phyloP scores from a whole-genome alignment of 305 asterid genomes.

The Stenogyne calaminthoides region DNA sequence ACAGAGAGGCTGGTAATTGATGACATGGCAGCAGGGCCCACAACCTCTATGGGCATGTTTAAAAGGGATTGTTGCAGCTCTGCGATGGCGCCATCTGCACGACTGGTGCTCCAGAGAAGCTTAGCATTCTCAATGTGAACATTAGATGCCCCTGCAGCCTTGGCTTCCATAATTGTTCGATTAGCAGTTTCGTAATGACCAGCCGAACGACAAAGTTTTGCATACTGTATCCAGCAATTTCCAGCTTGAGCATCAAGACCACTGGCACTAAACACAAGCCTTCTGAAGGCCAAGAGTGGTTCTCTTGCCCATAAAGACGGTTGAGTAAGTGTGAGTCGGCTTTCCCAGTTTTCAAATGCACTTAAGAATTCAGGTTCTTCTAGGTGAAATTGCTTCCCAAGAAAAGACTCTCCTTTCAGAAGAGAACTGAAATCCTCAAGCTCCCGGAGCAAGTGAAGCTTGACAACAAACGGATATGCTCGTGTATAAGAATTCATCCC shows the following conservation, averaged over 20 bases:
- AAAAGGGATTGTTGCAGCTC: constrained; percentile 97
- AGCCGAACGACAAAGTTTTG: constrained; percentile 95
- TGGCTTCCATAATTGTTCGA: constrained; percentile 93
- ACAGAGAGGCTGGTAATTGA: constrained; percentile 86
- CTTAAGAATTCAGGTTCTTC: constrained; percentile 65
- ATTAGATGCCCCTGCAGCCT: constrained; percentile 80
- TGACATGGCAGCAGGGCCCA: constrained; percentile 85
- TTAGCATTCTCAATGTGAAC: constrained; percentile 98
- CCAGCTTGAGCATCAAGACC: constrained; percentile 78
- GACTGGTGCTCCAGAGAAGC: constrained; percentile 94
- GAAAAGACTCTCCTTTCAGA: constrained; percentile 83
- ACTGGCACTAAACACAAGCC: constrained; percentile 89
- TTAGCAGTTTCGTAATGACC: constrained; percentile 98
- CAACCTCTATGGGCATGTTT: constrained; percentile 80
- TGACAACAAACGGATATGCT: constrained; percentile 93
- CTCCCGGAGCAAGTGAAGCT: constrained; percentile 97
- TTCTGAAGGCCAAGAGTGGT: constrained; percentile 91
- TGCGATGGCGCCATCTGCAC: constrained; percentile 96
- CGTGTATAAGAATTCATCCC: constrained; percentile 99
- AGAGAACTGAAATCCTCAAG: constrained; percentile 87
- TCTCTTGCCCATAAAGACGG: constrained; percentile 99
- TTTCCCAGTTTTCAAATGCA: constrained; percentile 83
- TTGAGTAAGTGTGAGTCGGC: constrained; percentile 87
- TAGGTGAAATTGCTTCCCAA: constrained; percentile 55
- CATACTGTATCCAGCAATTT: constrained; percentile 94